Evolutionary conservation across 2,329 filamentous ascomycete genomes (phyloP).

Genomic region (Fusarium virguliforme): DNA sequence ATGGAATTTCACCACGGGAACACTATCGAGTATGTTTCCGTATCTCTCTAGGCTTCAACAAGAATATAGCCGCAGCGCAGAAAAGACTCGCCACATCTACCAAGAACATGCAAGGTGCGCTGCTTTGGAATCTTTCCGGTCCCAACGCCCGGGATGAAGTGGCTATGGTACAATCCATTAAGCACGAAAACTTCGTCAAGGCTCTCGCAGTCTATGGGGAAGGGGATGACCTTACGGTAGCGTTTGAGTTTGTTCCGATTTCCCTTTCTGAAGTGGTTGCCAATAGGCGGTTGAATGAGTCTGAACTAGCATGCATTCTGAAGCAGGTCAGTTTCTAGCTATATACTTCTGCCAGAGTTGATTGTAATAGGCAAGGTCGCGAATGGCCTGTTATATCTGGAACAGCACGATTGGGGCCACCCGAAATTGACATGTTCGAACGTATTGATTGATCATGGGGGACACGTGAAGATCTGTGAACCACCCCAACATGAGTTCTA

Average conservation of each 20-base stretch:
- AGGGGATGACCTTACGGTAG: background rate
- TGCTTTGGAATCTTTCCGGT: background rate
- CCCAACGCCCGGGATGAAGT: background rate
- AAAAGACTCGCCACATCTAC: constrained; percentile 1
- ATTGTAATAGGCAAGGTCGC: background rate
- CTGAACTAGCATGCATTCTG: constrained; percentile 1
- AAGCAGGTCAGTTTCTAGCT: background rate
- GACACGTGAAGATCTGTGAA: constrained; percentile 1
- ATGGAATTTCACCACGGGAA: background rate
- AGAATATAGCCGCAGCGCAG: background rate
- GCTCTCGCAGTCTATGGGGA: constrained; percentile 1
- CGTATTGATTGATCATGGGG: background rate
- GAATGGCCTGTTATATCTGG: background rate
- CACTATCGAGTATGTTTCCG: background rate
- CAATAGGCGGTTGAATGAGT: background rate
- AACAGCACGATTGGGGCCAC: constrained; percentile 1
- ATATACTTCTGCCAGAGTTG: background rate
- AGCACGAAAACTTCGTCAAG: constrained; percentile 1
- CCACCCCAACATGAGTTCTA: background rate
- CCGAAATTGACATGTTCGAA: background rate
- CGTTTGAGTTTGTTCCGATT: background rate
- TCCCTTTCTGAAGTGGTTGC: constrained; percentile 1
- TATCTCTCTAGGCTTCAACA: background rate
- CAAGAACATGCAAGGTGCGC: background rate
- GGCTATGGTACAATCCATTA: background rate